These are phyloP conservation scores for Sphagnum magellanicum DNA, from an alignment of 228 moss, liverwort and hornwort genomes.

Conservation along the genomic window DNA sequence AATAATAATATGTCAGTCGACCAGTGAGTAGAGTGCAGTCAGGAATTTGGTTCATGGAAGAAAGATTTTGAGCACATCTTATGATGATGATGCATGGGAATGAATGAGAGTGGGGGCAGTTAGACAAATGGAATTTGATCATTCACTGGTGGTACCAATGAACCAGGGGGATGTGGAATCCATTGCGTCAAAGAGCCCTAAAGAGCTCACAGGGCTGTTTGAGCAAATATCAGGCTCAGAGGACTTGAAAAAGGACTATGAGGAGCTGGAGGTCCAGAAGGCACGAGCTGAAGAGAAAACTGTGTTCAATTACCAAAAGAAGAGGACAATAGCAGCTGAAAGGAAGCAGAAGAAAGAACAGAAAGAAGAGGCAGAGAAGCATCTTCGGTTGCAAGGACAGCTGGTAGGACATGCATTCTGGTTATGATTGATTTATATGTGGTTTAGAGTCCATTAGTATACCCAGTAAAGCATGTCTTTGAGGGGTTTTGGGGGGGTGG, in stretches of 20 bases:
- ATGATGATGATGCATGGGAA: too few relatives aligned
- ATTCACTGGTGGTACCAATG: too few relatives aligned
- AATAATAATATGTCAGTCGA: too few relatives aligned
- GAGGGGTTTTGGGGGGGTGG: too few relatives aligned
- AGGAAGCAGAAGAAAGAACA: constrained; percentile 99
- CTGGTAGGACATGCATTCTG: constrained; percentile 30
- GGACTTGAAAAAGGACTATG: constrained; percentile 88
- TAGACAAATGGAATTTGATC: too few relatives aligned
- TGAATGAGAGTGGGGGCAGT: too few relatives aligned
- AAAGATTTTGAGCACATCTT: too few relatives aligned
- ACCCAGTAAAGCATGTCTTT: too few relatives aligned
- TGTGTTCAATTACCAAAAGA: constrained; percentile 89
- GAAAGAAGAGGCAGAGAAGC: constrained; percentile 98
- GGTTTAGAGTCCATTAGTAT: too few relatives aligned
- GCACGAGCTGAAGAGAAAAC: constrained; percentile 90
- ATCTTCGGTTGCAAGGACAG: constrained; percentile 89
- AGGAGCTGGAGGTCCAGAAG: constrained; percentile 87
- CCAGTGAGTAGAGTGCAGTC: too few relatives aligned
- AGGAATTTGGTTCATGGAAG: too few relatives aligned
- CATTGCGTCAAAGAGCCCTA: constrained; percentile 94
- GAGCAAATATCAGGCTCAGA: constrained; percentile 99
- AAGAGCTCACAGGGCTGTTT: constrained; percentile 91
- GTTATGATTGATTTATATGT: not conserved
- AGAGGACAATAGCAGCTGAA: constrained; percentile 89
- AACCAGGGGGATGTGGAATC: constrained; percentile 93